Base-by-base conservation (phyloP, 495 filamentous ascomycete species). In the Penicillium cataractarum region DNA sequence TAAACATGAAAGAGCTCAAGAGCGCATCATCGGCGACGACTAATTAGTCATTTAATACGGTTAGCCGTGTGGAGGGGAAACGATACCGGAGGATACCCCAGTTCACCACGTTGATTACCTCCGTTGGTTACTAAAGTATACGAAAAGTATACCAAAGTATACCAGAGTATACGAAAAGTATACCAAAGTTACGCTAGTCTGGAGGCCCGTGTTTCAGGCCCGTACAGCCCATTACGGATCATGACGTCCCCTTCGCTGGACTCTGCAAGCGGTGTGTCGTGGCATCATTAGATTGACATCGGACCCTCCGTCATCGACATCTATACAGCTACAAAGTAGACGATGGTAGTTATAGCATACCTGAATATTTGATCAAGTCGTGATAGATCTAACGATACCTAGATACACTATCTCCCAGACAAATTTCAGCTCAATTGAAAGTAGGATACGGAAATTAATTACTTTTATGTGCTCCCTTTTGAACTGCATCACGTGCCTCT, bases 241-340 rank as follows among this genome's bases (percentile, higher is more conserved):
- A 65, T 69, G 63, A 66, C 66, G 63, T 64, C 60, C 48, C 35
- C 49, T 10, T 35, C 21, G 22, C 57, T 33, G 37, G 54, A 46
- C 31, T 40, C 46, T 69, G 63, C 63, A 58, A 63, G 65, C 65
- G 65, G 62, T 68, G 65, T 58, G 58, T 49, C 61, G 65, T 61
- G 63, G 58, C 51, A 64, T 64, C 57, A 53, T 53, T 21, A 19
- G 62, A 65, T 57, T 58, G 53, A 29, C 62, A 46, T 50, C 26
- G 24, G 17, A 24, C 2, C 5, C 17, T 37, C 51, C 61, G 35
- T 58, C 48, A 54, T 58, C 55, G 61, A 54, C 19, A 58, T 63
- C 42, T 55, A 50, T 49, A 26, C 12, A 50, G 21, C 26, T 26
- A 19, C 12, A 21, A 21, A n/a, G 9, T 13, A 12, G 44, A 0